These are phyloP conservation scores for Cylindrodendrum hubeiense DNA, from an alignment of 2,329 filamentous ascomycete species.

Conservation along the genomic window DNA sequence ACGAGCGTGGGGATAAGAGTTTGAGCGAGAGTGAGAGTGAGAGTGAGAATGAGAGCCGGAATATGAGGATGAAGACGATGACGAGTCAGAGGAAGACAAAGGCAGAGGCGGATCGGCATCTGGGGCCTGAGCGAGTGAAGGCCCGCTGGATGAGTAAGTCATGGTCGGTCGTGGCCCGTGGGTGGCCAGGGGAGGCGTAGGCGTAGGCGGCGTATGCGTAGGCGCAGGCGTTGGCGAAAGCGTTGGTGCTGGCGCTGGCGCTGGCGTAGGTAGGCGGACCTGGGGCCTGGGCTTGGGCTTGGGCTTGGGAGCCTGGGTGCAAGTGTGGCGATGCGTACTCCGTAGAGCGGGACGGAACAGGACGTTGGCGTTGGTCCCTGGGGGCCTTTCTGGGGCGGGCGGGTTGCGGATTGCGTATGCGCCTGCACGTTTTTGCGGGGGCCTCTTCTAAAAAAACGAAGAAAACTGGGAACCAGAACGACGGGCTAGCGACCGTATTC, in stretches of 20 bases:
- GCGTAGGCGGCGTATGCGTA: background rate
- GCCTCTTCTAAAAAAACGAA: constrained; percentile 30
- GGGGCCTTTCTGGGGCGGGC: constrained; percentile 20
- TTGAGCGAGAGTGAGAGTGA: constrained; percentile 39
- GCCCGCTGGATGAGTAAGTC: constrained; percentile 51
- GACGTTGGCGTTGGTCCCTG: constrained; percentile 19
- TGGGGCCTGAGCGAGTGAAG: constrained; percentile 55
- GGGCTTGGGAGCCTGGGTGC: background rate
- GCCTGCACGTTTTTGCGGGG: constrained; percentile 31
- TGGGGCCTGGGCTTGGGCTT: background rate
- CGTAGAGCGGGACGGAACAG: constrained; percentile 21
- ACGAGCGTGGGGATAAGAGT: constrained; percentile 33
- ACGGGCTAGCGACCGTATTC: constrained; percentile 40
- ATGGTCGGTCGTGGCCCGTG: constrained; percentile 47
- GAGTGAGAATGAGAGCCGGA: constrained; percentile 41
- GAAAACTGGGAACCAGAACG: constrained; percentile 24
- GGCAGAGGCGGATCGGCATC: constrained; percentile 39
- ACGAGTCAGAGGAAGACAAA: constrained; percentile 31
- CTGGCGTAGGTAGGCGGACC: background rate
- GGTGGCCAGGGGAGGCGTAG: constrained; percentile 28
- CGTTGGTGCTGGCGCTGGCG: background rate
- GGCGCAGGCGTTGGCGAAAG: background rate
- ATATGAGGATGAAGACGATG: constrained; percentile 36
- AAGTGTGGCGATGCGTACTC: constrained; percentile 41
- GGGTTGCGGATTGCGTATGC: constrained; percentile 29